Base-by-base conservation (phyloP, 495 filamentous ascomycete species). In the Sordaria brevicollis region DNA sequence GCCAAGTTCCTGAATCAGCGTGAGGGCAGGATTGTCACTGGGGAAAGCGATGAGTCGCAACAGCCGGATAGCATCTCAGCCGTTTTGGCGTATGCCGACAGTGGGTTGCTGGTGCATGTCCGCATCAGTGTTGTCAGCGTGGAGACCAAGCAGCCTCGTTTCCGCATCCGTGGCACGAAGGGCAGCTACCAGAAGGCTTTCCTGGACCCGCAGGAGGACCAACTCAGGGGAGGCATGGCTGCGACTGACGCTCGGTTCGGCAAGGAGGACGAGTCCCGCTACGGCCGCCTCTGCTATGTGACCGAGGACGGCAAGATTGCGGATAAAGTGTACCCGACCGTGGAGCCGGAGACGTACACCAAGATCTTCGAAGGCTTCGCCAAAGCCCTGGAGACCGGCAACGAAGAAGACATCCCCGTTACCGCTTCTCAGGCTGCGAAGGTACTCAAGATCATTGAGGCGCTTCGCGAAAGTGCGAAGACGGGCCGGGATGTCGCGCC, bases 141-240 rank as follows among this genome's bases (percentile, higher is more conserved):
- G 13, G 91, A 94, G 80, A 82, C 79, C 35, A 83, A 86, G 72
- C 93, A 97, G 79, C 77, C 91, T 72, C 80, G 92, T 68, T 96
- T 89, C 82, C 92, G 92, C 89, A 87, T 96, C 8, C 82, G 93
- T 25, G 93, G 93, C 17, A 88, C 89, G 5, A 89, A 92, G 77
- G 93, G 90, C 1, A 92, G 89, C 74, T 97, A 89, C 77, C 90
- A 88, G 80, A 96, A 96, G 84, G 87, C 80, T 75, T 87, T 91
- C 70, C 79, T 95, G 0, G 93, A 96, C 80, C 81, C 88, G 35
- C 93, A 97, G 80, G 93, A 97, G 79, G 89, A 91, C 49, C 91
- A 94, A 73, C 83, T 96, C 43, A 89, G 89, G 78, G 85, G 82
- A 3, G 93, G 92, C 0, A 76, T 88, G 73, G 87, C 82, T 78